Conservation (phyloP, 192 early-diverging fungal species). For the Coemansia sp. region DNA sequence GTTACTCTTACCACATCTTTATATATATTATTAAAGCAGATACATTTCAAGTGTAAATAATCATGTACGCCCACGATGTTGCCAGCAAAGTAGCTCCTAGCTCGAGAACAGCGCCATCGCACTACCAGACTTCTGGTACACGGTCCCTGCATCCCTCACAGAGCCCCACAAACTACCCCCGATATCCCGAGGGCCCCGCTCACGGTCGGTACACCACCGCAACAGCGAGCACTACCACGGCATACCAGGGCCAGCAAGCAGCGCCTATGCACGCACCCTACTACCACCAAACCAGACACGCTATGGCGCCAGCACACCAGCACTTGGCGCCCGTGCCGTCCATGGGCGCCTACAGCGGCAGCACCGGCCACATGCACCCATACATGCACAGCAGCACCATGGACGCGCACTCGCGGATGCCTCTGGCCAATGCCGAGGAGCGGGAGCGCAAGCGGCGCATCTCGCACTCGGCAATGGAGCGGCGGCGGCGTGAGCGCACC, state of each 20-base stretch:
- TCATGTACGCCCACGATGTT: too few relatives aligned
- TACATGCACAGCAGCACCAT: neutral
- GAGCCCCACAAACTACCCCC: neutral
- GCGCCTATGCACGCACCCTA: neutral
- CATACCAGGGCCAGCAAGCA: too few relatives aligned
- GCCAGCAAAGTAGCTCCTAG: too few relatives aligned
- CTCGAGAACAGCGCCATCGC: too few relatives aligned
- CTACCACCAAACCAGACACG: neutral
- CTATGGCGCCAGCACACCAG: neutral
- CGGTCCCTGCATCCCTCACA: neutral
- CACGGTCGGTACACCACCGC: neutral
- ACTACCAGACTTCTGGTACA: too few relatives aligned
- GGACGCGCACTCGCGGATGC: neutral
- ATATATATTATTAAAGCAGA: too few relatives aligned
- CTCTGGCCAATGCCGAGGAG: slow-evolving; percentile 24
- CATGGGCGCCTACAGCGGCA: neutral
- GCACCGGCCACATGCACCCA: neutral
- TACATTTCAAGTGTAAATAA: too few relatives aligned
- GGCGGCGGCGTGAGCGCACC: slow-evolving; percentile 77
- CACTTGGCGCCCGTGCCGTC: too few relatives aligned
- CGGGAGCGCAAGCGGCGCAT: slow-evolving; percentile 72
- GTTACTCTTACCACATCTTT: too few relatives aligned
- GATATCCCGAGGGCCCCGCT: neutral
- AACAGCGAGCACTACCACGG: neutral
- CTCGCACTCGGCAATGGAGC: slow-evolving; percentile 81